Percentiles rank a stretch among this genome's conserved stretches.
Evolutionary conservation across 2,329 filamentous ascomycete species (phyloP).

Genomic region (Stachybotrys elegans): DNA sequence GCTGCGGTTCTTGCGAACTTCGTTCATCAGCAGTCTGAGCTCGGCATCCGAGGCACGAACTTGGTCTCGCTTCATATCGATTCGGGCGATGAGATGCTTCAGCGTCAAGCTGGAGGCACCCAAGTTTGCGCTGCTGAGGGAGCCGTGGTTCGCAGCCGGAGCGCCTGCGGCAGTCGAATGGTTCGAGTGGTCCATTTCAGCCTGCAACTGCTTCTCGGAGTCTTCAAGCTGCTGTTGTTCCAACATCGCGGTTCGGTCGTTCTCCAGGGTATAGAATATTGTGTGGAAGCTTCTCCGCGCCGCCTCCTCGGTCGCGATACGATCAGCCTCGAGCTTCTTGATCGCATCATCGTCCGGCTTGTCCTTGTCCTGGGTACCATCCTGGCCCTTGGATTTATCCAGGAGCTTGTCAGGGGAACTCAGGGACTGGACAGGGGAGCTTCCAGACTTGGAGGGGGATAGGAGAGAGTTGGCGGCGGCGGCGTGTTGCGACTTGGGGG

Average conservation of each 20-base stretch:
- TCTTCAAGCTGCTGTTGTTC: conserved; percentile 97
- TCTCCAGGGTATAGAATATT: conserved; percentile 91
- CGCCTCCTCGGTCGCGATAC: conserved; percentile 83
- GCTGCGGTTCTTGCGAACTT: conserved; percentile 94
- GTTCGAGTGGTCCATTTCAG: conserved; percentile 75
- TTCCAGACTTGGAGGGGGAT: conserved; percentile 66
- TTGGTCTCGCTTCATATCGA: conserved; percentile 86
- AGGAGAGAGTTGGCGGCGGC: conserved; percentile 54
- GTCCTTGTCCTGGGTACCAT: conserved; percentile 45
- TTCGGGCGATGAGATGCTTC: conserved; percentile 93
- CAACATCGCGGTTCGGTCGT: conserved; percentile 92
- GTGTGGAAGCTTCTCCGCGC: conserved; percentile 89
- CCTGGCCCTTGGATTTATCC: conserved; percentile 48
- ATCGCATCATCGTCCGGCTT: conserved; percentile 83
- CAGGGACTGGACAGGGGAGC: conserved; percentile 58
- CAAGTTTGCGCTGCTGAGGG: conserved; percentile 87
- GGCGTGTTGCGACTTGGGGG: conserved; percentile 46
- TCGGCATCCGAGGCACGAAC: conserved; percentile 92
- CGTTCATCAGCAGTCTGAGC: conserved; percentile 86
- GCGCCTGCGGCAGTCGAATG: conserved; percentile 44
- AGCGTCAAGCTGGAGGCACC: conserved; percentile 93
- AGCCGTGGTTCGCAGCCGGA: conserved; percentile 68
- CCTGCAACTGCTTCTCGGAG: conserved; percentile 91
- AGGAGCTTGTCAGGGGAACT: conserved; percentile 55
- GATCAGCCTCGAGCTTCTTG: conserved; percentile 88